Evolutionary conservation across 495 filamentous ascomycete species (phyloP).

Genomic region (Penicillium ucsense): DNA sequence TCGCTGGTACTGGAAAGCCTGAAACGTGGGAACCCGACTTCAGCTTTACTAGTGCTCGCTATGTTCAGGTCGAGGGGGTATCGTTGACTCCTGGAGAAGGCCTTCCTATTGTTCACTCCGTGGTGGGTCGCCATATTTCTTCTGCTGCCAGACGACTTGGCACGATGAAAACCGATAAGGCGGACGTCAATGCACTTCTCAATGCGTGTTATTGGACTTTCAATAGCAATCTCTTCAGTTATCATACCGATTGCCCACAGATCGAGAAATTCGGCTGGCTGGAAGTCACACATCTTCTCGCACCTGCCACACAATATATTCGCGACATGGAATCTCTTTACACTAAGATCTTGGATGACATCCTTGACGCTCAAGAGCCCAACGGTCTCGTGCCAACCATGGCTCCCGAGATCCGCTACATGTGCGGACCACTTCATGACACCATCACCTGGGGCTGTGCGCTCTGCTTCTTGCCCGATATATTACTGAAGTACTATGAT

Average conservation of each 20-base stretch:
- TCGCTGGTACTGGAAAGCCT: slow-evolving; percentile 13
- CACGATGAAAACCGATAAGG: slow-evolving; percentile 18
- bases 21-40: slow-evolving; percentile 22
- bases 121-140: slow-evolving; percentile 15
- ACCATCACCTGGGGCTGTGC: slow-evolving; percentile 25
- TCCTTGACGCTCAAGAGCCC: slow-evolving; percentile 18
- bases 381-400: slow-evolving; percentile 20
- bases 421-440: slow-evolving; percentile 24
- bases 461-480: slow-evolving; percentile 16
- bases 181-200: slow-evolving; percentile 16
- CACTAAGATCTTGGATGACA: slow-evolving; percentile 22
- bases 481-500: slow-evolving; percentile 16
- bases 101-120: slow-evolving; percentile 15
- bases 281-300: slow-evolving; percentile 20
- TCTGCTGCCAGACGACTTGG: slow-evolving; percentile 17
- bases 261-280: slow-evolving; percentile 26
- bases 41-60: slow-evolving; percentile 21
- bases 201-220: slow-evolving; percentile 20
- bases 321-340: slow-evolving; percentile 22
- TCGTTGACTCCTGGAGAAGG: slow-evolving; percentile 5
- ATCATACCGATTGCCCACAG: slow-evolving; percentile 24
- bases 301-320: slow-evolving; percentile 22
- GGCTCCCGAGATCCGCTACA: slow-evolving; percentile 22
- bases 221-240: slow-evolving; percentile 21
- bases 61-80: slow-evolving; percentile 19